phyloP scores from a whole-genome alignment of 2,329 filamentous ascomycete species.

The Colletotrichum tamarilloi region DNA sequence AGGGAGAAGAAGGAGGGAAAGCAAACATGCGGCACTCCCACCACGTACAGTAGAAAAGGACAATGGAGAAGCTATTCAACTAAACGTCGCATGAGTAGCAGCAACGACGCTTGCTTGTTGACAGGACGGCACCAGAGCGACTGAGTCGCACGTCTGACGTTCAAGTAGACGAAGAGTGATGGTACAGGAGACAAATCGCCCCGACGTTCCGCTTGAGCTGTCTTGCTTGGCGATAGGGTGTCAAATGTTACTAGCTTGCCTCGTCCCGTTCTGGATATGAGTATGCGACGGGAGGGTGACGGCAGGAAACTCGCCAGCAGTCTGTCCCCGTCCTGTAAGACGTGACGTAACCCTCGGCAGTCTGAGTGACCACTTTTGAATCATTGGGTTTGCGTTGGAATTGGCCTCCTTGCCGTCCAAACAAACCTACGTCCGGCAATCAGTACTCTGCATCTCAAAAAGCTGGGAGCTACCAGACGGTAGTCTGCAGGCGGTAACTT shows the following conservation, averaged over 20 bases:
- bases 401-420: constrained; percentile 38
- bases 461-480: constrained; percentile 7
- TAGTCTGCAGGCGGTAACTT: constrained; percentile 52
- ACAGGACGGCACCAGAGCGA: neutral
- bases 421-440: constrained; percentile 31
- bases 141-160: neutral
- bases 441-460: constrained; percentile 1
- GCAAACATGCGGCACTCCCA: neutral
- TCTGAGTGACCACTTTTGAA: neutral
- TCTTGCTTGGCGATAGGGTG: constrained; percentile 3
- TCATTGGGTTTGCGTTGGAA: constrained; percentile 35
- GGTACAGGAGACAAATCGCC: constrained; percentile 22
- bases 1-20: neutral
- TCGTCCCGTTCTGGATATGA: neutral
- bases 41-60: neutral
- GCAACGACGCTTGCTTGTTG: neutral
- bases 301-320: constrained; percentile 20
- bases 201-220: constrained; percentile 23
- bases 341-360: constrained; percentile 12
- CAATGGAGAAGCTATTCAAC: neutral
- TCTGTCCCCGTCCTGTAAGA: neutral
- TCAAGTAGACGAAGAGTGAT: constrained; percentile 4
- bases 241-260: constrained; percentile 4
- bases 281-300: constrained; percentile 28
- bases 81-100: neutral